These are phyloP conservation scores for Aphanomyces invadans DNA, from an alignment of 352 stramenopile genomes.

Conservation along the genomic window DNA sequence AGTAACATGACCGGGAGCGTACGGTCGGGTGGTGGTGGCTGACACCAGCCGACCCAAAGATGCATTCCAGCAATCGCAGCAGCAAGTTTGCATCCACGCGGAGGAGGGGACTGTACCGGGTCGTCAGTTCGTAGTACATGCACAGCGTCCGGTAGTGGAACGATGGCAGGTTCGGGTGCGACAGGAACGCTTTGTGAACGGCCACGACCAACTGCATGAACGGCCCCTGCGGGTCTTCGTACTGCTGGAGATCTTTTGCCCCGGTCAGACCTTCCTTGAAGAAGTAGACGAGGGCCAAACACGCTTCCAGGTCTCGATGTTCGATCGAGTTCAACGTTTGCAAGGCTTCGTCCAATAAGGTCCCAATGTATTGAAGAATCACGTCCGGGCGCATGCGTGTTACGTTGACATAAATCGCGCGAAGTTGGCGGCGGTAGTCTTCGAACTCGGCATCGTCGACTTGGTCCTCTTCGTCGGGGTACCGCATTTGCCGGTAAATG, in stretches of 20 bases:
- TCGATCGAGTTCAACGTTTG: slow-evolving; percentile 46
- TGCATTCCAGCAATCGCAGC: slow-evolving; percentile 61
- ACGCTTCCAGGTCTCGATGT: slow-evolving; percentile 64
- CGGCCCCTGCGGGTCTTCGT: slow-evolving; percentile 54
- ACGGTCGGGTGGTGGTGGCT: slow-evolving; percentile 46
- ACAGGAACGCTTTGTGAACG: slow-evolving; percentile 49
- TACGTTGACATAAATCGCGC: slow-evolving; percentile 85
- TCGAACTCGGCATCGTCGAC: slow-evolving; percentile 79
- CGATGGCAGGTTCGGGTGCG: slow-evolving; percentile 28
- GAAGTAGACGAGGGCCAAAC: slow-evolving; percentile 64
- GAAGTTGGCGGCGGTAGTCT: slow-evolving; percentile 71
- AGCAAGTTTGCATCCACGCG: slow-evolving; percentile 62
- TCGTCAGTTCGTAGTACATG: slow-evolving; percentile 73
- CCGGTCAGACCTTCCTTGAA: slow-evolving; percentile 77
- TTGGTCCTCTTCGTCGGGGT: slow-evolving; percentile 56
- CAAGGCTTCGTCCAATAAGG: slow-evolving; percentile 46
- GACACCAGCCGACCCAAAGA: slow-evolving; percentile 74
- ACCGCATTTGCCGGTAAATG: slow-evolving; percentile 77
- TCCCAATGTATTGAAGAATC: slow-evolving; percentile 58
- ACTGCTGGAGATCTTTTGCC: slow-evolving; percentile 50
- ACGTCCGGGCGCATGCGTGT: slow-evolving; percentile 60
- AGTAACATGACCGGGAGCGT: slow-evolving; percentile 75
- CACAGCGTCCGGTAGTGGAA: slow-evolving; percentile 42
- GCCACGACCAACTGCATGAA: slow-evolving; percentile 60
- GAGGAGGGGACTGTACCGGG: slow-evolving; percentile 68